Base-by-base conservation (phyloP, 2,329 filamentous ascomycete species). In the Trichoderma pleuroti region DNA sequence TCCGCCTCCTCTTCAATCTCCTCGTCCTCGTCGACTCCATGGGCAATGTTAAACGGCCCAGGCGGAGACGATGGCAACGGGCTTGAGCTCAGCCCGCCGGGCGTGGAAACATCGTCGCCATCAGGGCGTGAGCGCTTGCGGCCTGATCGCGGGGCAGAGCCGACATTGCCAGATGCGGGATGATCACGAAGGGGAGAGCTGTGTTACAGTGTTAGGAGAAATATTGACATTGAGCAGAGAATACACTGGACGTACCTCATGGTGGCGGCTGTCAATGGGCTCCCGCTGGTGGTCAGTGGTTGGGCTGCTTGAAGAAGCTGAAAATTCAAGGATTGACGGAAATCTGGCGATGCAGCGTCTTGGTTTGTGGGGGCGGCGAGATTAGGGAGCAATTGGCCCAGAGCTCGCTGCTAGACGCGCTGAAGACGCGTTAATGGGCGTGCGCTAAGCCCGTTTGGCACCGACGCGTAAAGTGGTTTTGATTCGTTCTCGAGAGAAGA, bases 171-270 rank as follows among this genome's bases (percentile, higher is more conserved):
- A 74, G 94, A 94, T 72, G 91, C 90, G 85, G 92, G 91, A 82
- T 90, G 93, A 76, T 90, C 87, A 81, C 91, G 90, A 72, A 97
- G 86, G 79, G 94, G 94, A 80, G 93, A 97, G 85, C 93, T 97
- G 78, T 62, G n/a, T 2, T 57, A 36, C 5, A 14, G 36, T 26
- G 73, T 76, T 52, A 75, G 75, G 52, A 18, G 28, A 16, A 18
- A 4, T 10, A 49, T 49, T 21, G n/a, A 24, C n/a, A 49, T 49
- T 21, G n/a, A 24, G 26, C 18, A 5, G 7, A 32, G 1, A 18
- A 18, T 16, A 26, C 8, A 42, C 3, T 42, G 1, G 28, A 8
- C 70, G 34, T 71, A 80, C 78, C 74, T 77, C 75, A 76, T 77
- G 26, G 46, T 49, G 49, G 66, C 39, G 21, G 61, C 67, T 32